These are phyloP conservation scores for Penicillium taxi DNA, from an alignment of 495 filamentous ascomycete species.

Conservation along the genomic window DNA sequence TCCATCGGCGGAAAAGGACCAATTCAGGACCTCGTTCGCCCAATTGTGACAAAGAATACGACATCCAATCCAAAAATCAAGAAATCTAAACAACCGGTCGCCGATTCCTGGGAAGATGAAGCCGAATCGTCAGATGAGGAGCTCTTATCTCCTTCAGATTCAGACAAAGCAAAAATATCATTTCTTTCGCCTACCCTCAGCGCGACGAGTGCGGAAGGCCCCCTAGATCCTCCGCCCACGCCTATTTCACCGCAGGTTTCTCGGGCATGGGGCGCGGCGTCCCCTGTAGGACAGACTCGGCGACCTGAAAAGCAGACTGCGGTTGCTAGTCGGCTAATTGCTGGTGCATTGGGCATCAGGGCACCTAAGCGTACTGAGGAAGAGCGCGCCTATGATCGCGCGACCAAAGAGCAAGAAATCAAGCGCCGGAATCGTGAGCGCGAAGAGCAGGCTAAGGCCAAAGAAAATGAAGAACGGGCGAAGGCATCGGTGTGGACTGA, in stretches of 20 bases:
- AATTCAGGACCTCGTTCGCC: conserved; percentile 27
- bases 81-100: conserved; percentile 40
- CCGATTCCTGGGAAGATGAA: conserved; percentile 87
- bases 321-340: conserved; percentile 83
- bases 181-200: conserved; percentile 27
- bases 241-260: conserved; percentile 48
- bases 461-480: conserved; percentile 60
- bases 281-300: conserved; percentile 20
- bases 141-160: conserved; percentile 9
- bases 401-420: conserved; percentile 76
- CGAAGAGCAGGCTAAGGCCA: conserved; percentile 53
- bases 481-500: conserved; percentile 79
- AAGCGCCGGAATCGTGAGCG: conserved; percentile 66
- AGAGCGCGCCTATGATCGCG: conserved; percentile 76
- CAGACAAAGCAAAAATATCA: conserved; percentile 3
- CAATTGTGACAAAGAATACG: conserved; percentile 13
- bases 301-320: conserved; percentile 90
- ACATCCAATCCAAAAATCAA: conserved; percentile 25
- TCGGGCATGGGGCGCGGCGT: conserved; percentile 15
- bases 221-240: conserved; percentile 51
- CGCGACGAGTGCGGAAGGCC: conserved; percentile 34
- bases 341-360: conserved; percentile 74
- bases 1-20: conserved; percentile 34
- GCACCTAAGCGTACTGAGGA: conserved; percentile 79
- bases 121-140: conserved; percentile 32